Evolutionary conservation across 2,329 filamentous ascomycete genomes (phyloP).

Genomic region (Hirsutella rhossiliensis): DNA sequence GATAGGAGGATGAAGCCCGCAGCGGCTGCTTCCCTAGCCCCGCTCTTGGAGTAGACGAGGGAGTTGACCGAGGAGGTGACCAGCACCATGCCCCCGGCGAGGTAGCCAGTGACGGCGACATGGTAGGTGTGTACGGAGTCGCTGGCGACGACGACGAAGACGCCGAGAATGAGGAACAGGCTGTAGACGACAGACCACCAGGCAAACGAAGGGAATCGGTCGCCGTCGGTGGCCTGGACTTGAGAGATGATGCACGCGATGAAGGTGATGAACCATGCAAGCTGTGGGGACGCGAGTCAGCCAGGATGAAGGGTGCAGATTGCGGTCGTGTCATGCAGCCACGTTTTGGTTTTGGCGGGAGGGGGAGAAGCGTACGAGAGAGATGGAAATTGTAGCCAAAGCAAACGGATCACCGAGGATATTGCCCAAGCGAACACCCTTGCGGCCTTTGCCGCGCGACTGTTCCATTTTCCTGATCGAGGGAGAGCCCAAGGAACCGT

Average conservation of each 20-base stretch:
- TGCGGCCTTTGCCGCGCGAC: conserved; percentile 44
- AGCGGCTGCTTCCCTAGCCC: conserved; percentile 70
- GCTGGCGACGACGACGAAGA: conserved; percentile 73
- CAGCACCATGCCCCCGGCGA: conserved; percentile 72
- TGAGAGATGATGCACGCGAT: conserved; percentile 70
- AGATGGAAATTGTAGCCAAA: conserved; percentile 85
- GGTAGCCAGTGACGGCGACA: conserved; percentile 80
- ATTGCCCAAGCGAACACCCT: conserved; percentile 68
- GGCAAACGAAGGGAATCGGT: conserved; percentile 66
- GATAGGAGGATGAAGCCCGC: conserved; percentile 90
- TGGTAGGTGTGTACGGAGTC: conserved; percentile 81
- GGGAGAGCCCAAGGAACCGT: conserved; percentile 61
- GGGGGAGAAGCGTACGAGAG: conserved; percentile 53
- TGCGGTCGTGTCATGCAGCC: neutral
- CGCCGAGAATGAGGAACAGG: conserved; percentile 68
- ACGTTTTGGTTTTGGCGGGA: neutral
- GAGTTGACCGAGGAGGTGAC: conserved; percentile 78
- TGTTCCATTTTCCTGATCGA: conserved; percentile 74
- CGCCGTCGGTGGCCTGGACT: conserved; percentile 28
- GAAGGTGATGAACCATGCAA: conserved; percentile 91
- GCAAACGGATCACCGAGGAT: conserved; percentile 95
- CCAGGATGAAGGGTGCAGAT: neutral
- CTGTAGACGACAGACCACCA: conserved; percentile 90
- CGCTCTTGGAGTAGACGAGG: conserved; percentile 64
- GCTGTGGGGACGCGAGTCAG: conserved; percentile 35